A percentile compares a stretch with the other conserved stretches of the same genome.
phyloP scores from a whole-genome alignment of 495 filamentous ascomycete species.

The Neurospora sp. region DNA sequence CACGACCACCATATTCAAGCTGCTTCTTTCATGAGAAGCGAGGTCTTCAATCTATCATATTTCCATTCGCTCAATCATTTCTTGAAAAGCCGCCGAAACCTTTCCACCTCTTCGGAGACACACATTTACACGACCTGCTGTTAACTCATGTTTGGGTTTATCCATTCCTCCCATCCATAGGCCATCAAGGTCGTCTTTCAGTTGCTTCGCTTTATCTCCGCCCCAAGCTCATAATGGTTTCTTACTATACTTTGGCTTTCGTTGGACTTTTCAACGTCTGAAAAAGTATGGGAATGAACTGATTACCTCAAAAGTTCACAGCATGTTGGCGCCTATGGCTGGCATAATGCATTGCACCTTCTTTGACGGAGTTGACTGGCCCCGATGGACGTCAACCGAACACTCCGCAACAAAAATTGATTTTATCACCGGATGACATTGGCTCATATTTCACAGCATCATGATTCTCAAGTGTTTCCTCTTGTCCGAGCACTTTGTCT shows the following conservation, averaged over 20 bases:
- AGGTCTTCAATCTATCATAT: neutral
- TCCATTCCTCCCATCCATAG: neutral
- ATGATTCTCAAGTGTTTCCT: neutral
- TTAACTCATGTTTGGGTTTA: neutral
- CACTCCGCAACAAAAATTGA: neutral
- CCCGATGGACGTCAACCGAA: neutral
- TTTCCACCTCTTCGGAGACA: neutral
- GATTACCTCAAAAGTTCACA: neutral
- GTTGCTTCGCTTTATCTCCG: neutral
- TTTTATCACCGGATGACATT: neutral
- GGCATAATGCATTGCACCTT: neutral
- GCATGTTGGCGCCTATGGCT: neutral
- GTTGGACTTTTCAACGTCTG: neutral
- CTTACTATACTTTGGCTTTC: neutral
- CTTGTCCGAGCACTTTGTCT: neutral
- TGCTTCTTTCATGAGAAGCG: neutral
- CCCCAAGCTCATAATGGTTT: neutral
- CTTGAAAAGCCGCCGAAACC: neutral
- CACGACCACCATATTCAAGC: neutral
- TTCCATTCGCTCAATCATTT: rapidly evolving
- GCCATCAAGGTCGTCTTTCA: neutral
- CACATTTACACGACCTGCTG: neutral
- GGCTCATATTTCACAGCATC: neutral
- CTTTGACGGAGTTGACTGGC: neutral
- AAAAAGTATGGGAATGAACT: neutral